Evolutionary conservation across 352 stramenopile genomes (phyloP), one percentile per base, ranked within the genome.

Genomic region (Phytophthora pluvialis): DNA sequence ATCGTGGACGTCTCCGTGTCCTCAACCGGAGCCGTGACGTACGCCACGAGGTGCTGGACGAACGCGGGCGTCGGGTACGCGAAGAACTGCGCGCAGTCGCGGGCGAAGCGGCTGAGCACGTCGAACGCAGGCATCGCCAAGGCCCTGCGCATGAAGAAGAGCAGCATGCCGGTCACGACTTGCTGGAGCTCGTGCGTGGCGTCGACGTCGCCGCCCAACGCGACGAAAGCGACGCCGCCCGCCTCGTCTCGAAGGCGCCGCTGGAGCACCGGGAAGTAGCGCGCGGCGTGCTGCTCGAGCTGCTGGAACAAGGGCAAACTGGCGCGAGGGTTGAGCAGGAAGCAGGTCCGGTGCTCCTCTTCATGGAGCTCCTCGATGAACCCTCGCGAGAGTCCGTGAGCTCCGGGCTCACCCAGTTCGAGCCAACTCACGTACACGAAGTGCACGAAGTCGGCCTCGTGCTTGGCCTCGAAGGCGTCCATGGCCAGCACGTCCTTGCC

Each of bases 341-440:
- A 50, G 35, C 65, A 72, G 3, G 74, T 83, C 7, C 69, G 72
- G 6, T 75, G 72, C 5, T 64, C 47, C 47, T 82, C 70, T 70
- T 82, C 75, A 18, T 71, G 52, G 8, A 82, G 25, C 36, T 81
- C 73, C 12, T 65, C 31, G 31, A 78, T 49, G 11, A 78, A 64
- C 2, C 11, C 29, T 33, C 13, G 54, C 25, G 49, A 25, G 7
- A 10, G 40, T 38, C 13, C 45, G n/a, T 35, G 40, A 25, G 36
- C 33, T 29, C n/a, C n/a, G 0, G 29, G 10, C 8, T 63, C 38
- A 15, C 21, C 33, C 18, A 42, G n/a, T 58, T 76, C 53, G 28
- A 62, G 35, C 60, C 67, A 86, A 52, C 68, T 73, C 31, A 89
- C 60, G 55, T 83, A 89, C 33, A 89, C 65, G 31, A 85, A 86